Evolutionary conservation across 257 asterid genomes (phyloP).

Genomic region (Solanum megistacrolobum): DNA sequence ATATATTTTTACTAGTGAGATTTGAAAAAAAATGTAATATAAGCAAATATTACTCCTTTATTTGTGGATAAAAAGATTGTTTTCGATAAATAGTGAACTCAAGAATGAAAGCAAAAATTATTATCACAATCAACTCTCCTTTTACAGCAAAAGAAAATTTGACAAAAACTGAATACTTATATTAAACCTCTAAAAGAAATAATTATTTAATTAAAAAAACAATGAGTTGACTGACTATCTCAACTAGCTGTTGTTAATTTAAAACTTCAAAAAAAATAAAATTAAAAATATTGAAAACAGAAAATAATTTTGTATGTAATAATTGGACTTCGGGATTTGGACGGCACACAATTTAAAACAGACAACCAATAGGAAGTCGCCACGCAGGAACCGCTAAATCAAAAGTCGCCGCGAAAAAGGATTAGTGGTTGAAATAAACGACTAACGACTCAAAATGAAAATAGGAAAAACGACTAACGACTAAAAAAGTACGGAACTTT

Average conservation of each 20-base stretch:
- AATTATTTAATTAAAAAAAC: not conserved
- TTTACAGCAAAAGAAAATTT: not conserved
- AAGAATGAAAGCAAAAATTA: not conserved
- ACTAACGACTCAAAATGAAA: not conserved
- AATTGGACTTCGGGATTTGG: not conserved
- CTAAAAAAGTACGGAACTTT: not conserved
- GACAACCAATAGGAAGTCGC: not conserved
- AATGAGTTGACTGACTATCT: not conserved
- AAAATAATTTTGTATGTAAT: not conserved
- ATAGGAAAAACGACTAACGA: not conserved
- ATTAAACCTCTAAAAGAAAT: not conserved
- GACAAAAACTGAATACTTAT: not conserved
- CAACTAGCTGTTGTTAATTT: not conserved
- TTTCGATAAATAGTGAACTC: not conserved
- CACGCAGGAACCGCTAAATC: not conserved
- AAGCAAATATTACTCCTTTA: too few species aligned
- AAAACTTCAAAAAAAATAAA: not conserved
- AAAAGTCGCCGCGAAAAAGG: not conserved
- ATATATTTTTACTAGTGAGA: not conserved
- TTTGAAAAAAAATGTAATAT: not conserved
- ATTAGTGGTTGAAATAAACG: not conserved
- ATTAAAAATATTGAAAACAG: too few species aligned
- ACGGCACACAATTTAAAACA: not conserved
- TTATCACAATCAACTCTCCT: not conserved
- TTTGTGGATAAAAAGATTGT: accelerated